A percentile compares a stretch with the other conserved stretches of the same genome.
Evolutionary conservation across 371 early-diverging fungal genomes (phyloP).

Genomic region (Saksenaea vasiformis): DNA sequence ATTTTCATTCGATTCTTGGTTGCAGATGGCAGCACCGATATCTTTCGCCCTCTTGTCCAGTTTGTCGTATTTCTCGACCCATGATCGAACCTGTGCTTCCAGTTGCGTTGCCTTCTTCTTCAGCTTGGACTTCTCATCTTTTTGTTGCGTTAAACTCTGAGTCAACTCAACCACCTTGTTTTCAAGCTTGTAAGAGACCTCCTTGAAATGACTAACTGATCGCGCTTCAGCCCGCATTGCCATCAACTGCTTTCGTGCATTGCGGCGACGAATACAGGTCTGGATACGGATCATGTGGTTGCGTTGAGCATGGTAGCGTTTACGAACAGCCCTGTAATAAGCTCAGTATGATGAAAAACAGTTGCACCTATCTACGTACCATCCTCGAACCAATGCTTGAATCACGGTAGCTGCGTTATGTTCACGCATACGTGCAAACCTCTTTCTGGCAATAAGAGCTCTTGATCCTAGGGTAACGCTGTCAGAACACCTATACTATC

Average conservation of each 20-base stretch:
- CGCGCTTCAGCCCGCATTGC: conserved; percentile 82
- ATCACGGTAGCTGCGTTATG: conserved; percentile 74
- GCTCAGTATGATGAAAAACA: neutral
- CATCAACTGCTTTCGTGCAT: conserved; percentile 68
- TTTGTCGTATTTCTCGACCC: conserved; percentile 74
- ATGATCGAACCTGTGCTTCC: conserved; percentile 66
- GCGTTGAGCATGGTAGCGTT: conserved; percentile 51
- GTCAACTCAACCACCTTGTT: conserved; percentile 92
- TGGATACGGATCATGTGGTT: conserved; percentile 77
- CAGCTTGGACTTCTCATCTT: conserved; percentile 70
- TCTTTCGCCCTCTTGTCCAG: conserved; percentile 55
- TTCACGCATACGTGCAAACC: conserved; percentile 50
- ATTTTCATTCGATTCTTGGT: conserved; percentile 48
- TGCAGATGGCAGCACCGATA: conserved; percentile 49
- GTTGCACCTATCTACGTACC: conserved; percentile 12
- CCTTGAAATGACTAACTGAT: conserved; percentile 91
- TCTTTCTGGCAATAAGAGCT: conserved; percentile 51
- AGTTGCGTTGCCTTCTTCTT: conserved; percentile 57
- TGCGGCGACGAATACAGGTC: conserved; percentile 75
- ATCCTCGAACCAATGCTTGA: conserved; percentile 68
- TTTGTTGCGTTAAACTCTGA: conserved; percentile 70
- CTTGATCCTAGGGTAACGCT: conserved; percentile 28
- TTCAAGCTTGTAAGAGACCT: conserved; percentile 92
- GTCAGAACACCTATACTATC: neutral
- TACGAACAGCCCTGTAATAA: conserved; percentile 52